Conservation (phyloP, 2,329 filamentous ascomycete genomes). For the Xylaria sp. region DNA sequence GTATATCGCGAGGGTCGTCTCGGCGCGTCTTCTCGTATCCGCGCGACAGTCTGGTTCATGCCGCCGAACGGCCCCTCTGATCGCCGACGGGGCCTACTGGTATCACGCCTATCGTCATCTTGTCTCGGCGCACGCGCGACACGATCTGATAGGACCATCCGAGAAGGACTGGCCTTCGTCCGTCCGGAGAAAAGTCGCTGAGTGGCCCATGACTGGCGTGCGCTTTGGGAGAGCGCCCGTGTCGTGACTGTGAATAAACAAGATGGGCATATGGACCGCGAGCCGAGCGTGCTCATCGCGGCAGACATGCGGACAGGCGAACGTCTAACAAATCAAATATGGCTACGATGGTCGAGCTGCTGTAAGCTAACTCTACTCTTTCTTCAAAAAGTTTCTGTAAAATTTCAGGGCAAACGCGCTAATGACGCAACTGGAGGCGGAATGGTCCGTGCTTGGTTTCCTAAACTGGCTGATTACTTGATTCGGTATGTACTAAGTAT, state of each 20-base stretch:
- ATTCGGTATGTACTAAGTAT: neutral
- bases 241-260: slow-evolving; percentile 41
- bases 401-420: slow-evolving; percentile 16
- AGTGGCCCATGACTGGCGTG: slow-evolving; percentile 38
- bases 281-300: slow-evolving; percentile 39
- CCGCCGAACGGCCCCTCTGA: slow-evolving; percentile 62
- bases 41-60: slow-evolving; percentile 65
- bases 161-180: slow-evolving; percentile 55
- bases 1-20: slow-evolving; percentile 31
- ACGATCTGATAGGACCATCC: slow-evolving; percentile 67
- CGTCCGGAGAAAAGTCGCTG: slow-evolving; percentile 42
- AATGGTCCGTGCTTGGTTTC: slow-evolving; percentile 26
- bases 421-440: slow-evolving; percentile 20
- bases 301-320: slow-evolving; percentile 10
- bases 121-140: slow-evolving; percentile 56
- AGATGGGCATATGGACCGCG: slow-evolving; percentile 46
- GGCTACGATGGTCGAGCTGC: slow-evolving; percentile 1
- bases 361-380: neutral
- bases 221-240: slow-evolving; percentile 30
- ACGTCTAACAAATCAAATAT: slow-evolving; percentile 7
- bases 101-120: slow-evolving; percentile 47
- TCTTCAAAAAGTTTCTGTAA: slow-evolving; percentile 14
- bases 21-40: slow-evolving; percentile 45
- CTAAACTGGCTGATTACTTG: slow-evolving; percentile 20
- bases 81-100: slow-evolving; percentile 51